These are phyloP conservation scores for Grosmannia serpens DNA, from an alignment of 2,329 filamentous ascomycete genomes.

Conservation along the genomic window DNA sequence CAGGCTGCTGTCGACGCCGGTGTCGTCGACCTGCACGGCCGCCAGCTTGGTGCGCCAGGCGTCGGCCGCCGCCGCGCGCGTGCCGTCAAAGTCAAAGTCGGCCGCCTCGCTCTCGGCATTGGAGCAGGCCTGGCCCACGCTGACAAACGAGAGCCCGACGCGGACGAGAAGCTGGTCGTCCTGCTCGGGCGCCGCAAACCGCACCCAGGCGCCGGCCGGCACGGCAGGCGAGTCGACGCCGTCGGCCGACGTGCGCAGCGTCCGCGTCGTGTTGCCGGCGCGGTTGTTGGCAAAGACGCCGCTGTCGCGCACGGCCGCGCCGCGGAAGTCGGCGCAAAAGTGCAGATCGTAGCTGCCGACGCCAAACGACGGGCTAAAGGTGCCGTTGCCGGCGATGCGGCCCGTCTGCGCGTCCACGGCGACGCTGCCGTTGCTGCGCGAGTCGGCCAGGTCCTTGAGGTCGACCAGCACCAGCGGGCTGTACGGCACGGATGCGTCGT, in stretches of 20 bases:
- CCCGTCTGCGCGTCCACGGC: conserved; percentile 37
- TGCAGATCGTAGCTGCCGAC: conserved; percentile 44
- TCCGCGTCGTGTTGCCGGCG: conserved; percentile 25
- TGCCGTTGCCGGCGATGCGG: conserved; percentile 44
- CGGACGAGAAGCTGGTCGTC: conserved; percentile 42
- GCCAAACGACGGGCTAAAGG: conserved; percentile 50
- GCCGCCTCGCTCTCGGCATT: conserved; percentile 53
- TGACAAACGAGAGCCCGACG: conserved; percentile 55
- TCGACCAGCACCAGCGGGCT: conserved; percentile 45
- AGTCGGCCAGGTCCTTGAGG: conserved; percentile 45
- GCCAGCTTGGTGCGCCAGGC: conserved; percentile 47
- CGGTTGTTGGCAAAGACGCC: conserved; percentile 29
- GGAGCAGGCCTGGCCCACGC: conserved; percentile 45
- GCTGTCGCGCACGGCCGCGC: conserved; percentile 24
- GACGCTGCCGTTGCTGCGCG: conserved; percentile 35
- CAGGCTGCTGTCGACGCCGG: conserved; percentile 36
- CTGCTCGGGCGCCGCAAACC: conserved; percentile 31
- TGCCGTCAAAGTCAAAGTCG: conserved; percentile 41
- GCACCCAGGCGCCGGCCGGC: conserved; percentile 41
- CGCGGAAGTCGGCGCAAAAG: conserved; percentile 49
- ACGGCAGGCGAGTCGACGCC: conserved; percentile 21
- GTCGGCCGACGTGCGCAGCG: conserved; percentile 13
- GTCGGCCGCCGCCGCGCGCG: conserved; percentile 35
- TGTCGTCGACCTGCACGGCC: conserved; percentile 37
- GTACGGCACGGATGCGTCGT: conserved; percentile 3